Evolutionary conservation across 345 rosid species (phyloP).

Genomic region (Brassica carinata): DNA sequence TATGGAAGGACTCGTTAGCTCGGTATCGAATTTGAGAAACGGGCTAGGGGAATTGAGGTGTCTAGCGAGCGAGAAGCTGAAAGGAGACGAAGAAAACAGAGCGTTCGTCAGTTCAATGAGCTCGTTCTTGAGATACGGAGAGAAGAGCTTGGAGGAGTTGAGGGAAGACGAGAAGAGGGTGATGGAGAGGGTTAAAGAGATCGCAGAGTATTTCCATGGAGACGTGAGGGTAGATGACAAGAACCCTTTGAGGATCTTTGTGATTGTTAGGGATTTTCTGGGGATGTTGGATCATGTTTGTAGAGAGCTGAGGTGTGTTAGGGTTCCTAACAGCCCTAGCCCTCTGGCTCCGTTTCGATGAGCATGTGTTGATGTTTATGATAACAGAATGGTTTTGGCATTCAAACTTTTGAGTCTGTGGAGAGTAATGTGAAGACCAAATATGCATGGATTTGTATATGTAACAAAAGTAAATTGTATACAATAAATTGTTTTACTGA

Average conservation of each 20-base stretch:
- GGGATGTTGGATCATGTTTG: conserved; percentile 95
- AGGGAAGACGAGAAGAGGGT: conserved; percentile 72
- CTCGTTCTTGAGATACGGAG: conserved; percentile 56
- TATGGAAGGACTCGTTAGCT: conserved; percentile 80
- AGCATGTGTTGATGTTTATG: conserved; percentile 11
- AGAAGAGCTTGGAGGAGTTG: conserved; percentile 62
- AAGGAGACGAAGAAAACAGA: conserved; percentile 50
- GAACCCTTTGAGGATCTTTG: conserved; percentile 83
- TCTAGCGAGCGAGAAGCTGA: conserved; percentile 39
- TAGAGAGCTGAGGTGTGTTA: conserved; percentile 75
- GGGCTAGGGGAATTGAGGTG: conserved; percentile 59
- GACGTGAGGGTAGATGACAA: conserved; percentile 81
- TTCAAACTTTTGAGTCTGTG: not conserved
- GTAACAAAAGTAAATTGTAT: conserved; percentile 17
- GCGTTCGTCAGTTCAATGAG: conserved; percentile 66
- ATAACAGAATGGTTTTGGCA: conserved; percentile 11
- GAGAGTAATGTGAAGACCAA: too few relatives aligned
- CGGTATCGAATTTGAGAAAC: conserved; percentile 74
- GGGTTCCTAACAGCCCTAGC: conserved; percentile 59
- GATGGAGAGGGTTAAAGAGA: conserved; percentile 65
- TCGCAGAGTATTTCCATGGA: conserved; percentile 95
- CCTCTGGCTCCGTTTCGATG: conserved; percentile 82
- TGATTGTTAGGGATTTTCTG: conserved; percentile 95
- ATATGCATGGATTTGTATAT: too few relatives aligned
- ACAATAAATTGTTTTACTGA: conserved; percentile 30